Evolutionary conservation across 2,329 filamentous ascomycete genomes (phyloP).

Genomic region (Rutstroemia sydowiana): DNA sequence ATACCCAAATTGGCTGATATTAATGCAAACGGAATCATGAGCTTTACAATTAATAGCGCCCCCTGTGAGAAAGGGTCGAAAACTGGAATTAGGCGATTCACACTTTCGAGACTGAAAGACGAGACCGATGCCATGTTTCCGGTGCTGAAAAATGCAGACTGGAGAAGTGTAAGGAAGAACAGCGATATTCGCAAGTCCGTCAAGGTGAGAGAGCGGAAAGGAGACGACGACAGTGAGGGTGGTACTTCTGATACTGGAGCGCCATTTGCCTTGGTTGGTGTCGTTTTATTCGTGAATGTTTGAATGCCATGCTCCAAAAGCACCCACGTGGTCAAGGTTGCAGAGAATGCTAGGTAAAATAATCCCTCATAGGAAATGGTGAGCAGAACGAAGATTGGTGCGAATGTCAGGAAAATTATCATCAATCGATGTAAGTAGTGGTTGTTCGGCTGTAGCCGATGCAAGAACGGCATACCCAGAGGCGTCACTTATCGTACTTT

Average conservation of each 20-base stretch:
- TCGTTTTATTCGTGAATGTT: slow-evolving; percentile 31
- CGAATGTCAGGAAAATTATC: slow-evolving; percentile 85
- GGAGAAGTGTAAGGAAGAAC: slow-evolving; percentile 91
- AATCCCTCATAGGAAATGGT: slow-evolving; percentile 96
- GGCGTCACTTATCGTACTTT: slow-evolving; percentile 50
- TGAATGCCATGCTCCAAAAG: slow-evolving; percentile 79
- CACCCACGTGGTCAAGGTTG: slow-evolving; percentile 80
- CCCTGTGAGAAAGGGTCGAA: slow-evolving; percentile 93
- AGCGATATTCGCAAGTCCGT: slow-evolving; percentile 83
- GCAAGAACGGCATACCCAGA: slow-evolving; percentile 70
- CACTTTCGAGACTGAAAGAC: slow-evolving; percentile 87
- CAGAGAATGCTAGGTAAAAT: slow-evolving; percentile 86
- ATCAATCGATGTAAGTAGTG: slow-evolving; percentile 87
- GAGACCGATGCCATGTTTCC: slow-evolving; percentile 93
- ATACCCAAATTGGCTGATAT: slow-evolving; percentile 93
- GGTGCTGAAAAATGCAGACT: slow-evolving; percentile 94
- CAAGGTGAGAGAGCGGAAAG: slow-evolving; percentile 60
- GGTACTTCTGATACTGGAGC: slow-evolving; percentile 14
- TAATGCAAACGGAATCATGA: slow-evolving; percentile 87
- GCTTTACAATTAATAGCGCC: slow-evolving; percentile 76
- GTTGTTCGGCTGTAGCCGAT: slow-evolving; percentile 70
- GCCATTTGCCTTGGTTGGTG: slow-evolving; percentile 15
- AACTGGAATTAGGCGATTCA: slow-evolving; percentile 77
- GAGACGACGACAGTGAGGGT: slow-evolving; percentile 22
- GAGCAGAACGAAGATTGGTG: slow-evolving; percentile 88